Base-by-base conservation (phyloP, 2,329 filamentous ascomycete species). In the Curvularia sp. region DNA sequence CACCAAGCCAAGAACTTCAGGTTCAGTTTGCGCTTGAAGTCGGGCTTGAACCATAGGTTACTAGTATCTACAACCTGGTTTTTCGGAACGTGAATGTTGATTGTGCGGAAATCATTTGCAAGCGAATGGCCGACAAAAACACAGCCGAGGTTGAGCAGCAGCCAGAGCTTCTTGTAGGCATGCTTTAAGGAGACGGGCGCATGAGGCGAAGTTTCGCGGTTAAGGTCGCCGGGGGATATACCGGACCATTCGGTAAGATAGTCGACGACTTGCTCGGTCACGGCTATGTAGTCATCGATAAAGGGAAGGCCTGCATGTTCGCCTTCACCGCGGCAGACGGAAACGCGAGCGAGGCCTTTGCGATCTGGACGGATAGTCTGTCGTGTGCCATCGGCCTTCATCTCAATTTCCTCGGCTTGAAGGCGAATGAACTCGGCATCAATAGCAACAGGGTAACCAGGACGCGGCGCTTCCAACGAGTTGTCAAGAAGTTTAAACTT, bases 131-230 rank as follows among this genome's bases (percentile, higher is more conserved):
- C 95, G 5, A 99, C 86, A 74, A 99, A 99, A 62, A 91, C 87
- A 78, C 93, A 97, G 47, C 95, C 95, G 0, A 98, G 84, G 73
- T 99, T 99, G 30, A 99, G 85, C 18, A 99, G 84, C 15, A 98
- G 86, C 96, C 96, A 99, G 28, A 99, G 87, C 77, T 97, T 97
- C 79, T 99, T 99, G 83, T 98, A 99, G 1, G 92, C 93, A 57
- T 91, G 86, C 75, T 99, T 99, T 39, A 98, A 83, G 1, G 90
- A 86, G 8, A 98, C 88, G 0, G 98, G 85, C 53, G 92, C 92
- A 77, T 97, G 94, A 53, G 84, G 86, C 42, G 90, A 91, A n/a
- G 86, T 83, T 55, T 87, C 84, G 25, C 89, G 87, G 67, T 97
- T 93, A 8, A 99, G 83, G 72, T 99, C 95, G 21, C 90, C 89